phyloP scores from a whole-genome alignment of 202 grass and related monocot genomes.

The Zizania palustris region DNA sequence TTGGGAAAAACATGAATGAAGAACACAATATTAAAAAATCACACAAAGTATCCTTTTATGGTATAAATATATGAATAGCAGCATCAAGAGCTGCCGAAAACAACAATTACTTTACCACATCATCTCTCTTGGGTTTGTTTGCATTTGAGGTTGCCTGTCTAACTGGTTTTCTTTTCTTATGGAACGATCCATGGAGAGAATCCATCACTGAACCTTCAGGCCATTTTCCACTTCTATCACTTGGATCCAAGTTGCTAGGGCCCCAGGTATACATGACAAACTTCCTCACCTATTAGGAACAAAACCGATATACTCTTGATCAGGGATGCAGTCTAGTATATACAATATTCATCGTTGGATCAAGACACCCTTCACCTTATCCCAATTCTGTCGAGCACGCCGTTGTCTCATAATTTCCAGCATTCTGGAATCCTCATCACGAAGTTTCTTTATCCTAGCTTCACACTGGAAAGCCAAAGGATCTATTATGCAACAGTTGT shows the following conservation, averaged over 20 bases:
- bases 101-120: conserved; percentile 49
- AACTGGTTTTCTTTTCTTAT: conserved; percentile 60
- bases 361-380: conserved; percentile 63
- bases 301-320: conserved; percentile 23
- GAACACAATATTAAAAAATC: conserved; percentile 8
- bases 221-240: conserved; percentile 62
- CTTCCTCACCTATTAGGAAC: conserved; percentile 67
- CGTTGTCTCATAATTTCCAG: conserved; percentile 60
- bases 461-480: conserved; percentile 61
- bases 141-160: conserved; percentile 19
- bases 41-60: neutral
- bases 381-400: conserved; percentile 81
- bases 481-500: conserved; percentile 15
- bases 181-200: conserved; percentile 64
- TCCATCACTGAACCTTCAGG: conserved; percentile 61
- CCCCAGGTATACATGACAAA: conserved; percentile 99
- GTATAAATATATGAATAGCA: neutral
- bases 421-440: conserved; percentile 74
- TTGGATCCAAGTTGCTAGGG: conserved; percentile 74
- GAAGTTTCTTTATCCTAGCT: conserved; percentile 73
- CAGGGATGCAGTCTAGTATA: neutral
- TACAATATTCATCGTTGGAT: conserved; percentile 9
- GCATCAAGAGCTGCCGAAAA: neutral
- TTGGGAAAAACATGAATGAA: conserved; percentile 11
- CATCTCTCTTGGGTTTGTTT: conserved; percentile 37